Evolutionary conservation across 2,329 filamentous ascomycete genomes (phyloP).

Genomic region (Microcyclosporella mali): DNA sequence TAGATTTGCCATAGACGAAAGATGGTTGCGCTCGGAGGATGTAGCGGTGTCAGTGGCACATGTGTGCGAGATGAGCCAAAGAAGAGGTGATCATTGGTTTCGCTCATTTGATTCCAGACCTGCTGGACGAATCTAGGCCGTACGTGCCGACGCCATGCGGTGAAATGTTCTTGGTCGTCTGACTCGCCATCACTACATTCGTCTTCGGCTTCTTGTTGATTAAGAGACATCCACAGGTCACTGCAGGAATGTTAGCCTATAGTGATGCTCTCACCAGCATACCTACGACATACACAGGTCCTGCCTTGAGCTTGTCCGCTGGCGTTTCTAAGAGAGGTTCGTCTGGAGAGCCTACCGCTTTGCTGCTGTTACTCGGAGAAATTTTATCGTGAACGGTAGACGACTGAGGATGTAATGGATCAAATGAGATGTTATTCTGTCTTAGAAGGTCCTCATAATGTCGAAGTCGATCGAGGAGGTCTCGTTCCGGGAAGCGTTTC

Average conservation of each 20-base stretch:
- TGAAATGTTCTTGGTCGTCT: not conserved
- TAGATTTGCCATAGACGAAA: slow-evolving; percentile 69
- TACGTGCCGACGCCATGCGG: not conserved
- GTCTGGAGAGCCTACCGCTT: no score
- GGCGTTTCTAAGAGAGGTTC: not conserved
- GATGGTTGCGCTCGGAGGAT: slow-evolving; percentile 60
- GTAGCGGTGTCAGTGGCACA: slow-evolving; percentile 46
- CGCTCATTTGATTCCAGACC: slow-evolving; percentile 13
- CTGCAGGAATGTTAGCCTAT: not conserved
- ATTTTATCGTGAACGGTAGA: not conserved
- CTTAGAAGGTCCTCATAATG: slow-evolving; percentile 62
- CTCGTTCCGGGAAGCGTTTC: slow-evolving; percentile 55
- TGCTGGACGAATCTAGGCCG: not conserved
- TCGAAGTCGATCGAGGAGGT: slow-evolving; percentile 62
- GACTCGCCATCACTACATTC: not conserved
- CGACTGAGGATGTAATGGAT: slow-evolving; percentile 49
- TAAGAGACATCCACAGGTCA: slow-evolving; percentile 1
- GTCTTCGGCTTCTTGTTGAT: not conserved
- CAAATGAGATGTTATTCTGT: slow-evolving; percentile 62
- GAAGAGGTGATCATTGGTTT: slow-evolving; percentile 42
- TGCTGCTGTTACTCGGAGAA: not conserved
- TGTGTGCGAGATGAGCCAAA: slow-evolving; percentile 42
- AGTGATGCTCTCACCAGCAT: not conserved
- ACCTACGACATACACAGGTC: not conserved
- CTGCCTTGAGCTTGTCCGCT: not conserved